Conservation (phyloP, 495 filamentous ascomycete species). For the Xylaria venustula region DNA sequence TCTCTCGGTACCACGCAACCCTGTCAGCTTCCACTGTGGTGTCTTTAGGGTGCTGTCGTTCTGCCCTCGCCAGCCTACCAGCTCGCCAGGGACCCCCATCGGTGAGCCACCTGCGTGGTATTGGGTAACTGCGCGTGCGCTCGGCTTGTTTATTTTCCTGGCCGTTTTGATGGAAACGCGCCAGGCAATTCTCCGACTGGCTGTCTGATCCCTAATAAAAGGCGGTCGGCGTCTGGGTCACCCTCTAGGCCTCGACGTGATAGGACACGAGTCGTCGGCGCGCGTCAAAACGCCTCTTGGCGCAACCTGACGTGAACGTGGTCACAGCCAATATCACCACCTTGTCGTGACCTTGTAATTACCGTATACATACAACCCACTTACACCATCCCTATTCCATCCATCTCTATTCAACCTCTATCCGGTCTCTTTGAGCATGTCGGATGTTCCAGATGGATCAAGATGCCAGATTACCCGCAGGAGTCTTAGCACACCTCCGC, state of each 20-base stretch:
- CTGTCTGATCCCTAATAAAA: slow-evolving; percentile 13
- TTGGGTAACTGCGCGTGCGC: slow-evolving; percentile 15
- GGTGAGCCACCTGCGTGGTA: slow-evolving; percentile 7
- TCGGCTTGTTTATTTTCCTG: slow-evolving; percentile 31
- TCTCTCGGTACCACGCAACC: neutral
- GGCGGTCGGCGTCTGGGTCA: slow-evolving; percentile 23
- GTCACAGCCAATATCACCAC: neutral
- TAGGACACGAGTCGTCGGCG: slow-evolving; percentile 19
- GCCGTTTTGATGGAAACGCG: slow-evolving; percentile 15
- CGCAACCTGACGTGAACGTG: slow-evolving; percentile 5
- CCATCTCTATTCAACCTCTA: neutral
- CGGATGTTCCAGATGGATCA: neutral
- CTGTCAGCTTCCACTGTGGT: too few species aligned
- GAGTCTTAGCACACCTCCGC: neutral
- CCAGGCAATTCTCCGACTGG: slow-evolving; percentile 30
- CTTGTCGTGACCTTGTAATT: neutral
- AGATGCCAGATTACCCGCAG: neutral
- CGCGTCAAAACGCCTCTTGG: slow-evolving; percentile 20
- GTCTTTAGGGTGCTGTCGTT: too few species aligned
- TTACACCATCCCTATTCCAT: neutral
- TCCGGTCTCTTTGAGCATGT: neutral
- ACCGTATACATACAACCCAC: too few species aligned
- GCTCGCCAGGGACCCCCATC: neutral
- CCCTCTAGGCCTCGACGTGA: slow-evolving; percentile 18
- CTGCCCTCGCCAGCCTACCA: too few species aligned